phyloP scores from a whole-genome alignment of 345 rosid genomes.

The Rhodamnia rubescens region DNA sequence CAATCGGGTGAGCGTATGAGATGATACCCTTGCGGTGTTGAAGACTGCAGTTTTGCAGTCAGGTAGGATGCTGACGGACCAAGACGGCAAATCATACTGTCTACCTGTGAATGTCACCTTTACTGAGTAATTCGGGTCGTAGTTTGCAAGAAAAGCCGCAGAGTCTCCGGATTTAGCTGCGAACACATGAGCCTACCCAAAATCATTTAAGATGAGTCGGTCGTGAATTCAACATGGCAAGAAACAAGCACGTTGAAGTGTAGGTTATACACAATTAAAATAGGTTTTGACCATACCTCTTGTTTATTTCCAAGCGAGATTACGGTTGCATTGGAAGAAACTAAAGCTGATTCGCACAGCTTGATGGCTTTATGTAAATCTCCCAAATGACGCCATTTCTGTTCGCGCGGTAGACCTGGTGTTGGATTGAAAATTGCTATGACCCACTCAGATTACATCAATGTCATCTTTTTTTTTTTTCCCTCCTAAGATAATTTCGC shows the following conservation, averaged over 20 bases:
- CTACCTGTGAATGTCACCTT: slow-evolving; percentile 44
- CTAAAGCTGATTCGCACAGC: slow-evolving; percentile 71
- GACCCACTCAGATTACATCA: neutral
- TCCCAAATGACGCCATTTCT: slow-evolving; percentile 87
- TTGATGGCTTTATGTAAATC: slow-evolving; percentile 84
- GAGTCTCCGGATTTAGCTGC: slow-evolving; percentile 36
- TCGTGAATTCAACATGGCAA: neutral
- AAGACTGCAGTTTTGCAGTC: slow-evolving; percentile 70
- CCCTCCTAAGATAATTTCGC: neutral
- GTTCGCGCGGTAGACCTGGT: slow-evolving; percentile 59
- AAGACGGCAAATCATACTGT: slow-evolving; percentile 68
- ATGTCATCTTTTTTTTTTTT: neutral
- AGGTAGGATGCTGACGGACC: slow-evolving; percentile 92
- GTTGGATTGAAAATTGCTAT: neutral
- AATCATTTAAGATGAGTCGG: neutral
- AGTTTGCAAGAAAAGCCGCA: slow-evolving; percentile 86
- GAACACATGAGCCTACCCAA: slow-evolving; percentile 62
- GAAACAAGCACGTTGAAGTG: neutral
- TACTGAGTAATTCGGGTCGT: slow-evolving; percentile 30
- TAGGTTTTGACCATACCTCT: slow-evolving; percentile 31
- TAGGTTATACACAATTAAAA: no score
- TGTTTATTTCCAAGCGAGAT: slow-evolving; percentile 56
- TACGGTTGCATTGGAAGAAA: slow-evolving; percentile 48
- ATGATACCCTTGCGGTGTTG: slow-evolving; percentile 74
- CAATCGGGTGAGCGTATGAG: neutral